These are phyloP conservation scores for Nitzschia sp. DNA, from an alignment of 108 stramenopile species.

Conservation along the genomic window DNA sequence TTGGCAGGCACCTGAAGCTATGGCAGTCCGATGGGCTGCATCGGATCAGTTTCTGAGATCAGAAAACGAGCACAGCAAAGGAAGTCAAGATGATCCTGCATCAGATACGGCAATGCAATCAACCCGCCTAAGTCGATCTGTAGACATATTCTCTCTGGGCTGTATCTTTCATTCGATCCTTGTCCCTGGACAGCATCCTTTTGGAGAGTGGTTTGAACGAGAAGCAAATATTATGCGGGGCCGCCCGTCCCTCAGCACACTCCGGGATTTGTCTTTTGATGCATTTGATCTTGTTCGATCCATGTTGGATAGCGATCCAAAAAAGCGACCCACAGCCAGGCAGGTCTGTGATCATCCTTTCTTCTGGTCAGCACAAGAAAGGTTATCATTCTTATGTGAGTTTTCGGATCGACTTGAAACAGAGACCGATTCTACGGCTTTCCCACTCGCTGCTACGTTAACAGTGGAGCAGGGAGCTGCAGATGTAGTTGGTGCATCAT, in stretches of 20 bases:
- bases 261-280: constrained; percentile 69
- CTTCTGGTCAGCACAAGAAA: constrained; percentile 82
- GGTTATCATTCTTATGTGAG: constrained; percentile 86
- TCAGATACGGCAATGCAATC: constrained; percentile 30
- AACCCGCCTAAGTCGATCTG: constrained; percentile 79
- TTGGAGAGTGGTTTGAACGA: constrained; percentile 94
- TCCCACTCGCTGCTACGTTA: constrained; percentile 28
- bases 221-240: constrained; percentile 94
- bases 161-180: constrained; percentile 92
- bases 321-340: constrained; percentile 76
- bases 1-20: constrained; percentile 97
- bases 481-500: constrained; percentile 80
- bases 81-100: constrained; percentile 43
- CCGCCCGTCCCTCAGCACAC: constrained; percentile 56
- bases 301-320: constrained; percentile 84
- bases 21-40: constrained; percentile 68
- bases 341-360: constrained; percentile 91
- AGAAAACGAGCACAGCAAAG: constrained; percentile 22
- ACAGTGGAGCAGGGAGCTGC: constrained; percentile 80
- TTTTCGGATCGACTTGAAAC: constrained; percentile 89
- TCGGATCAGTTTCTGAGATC: constrained; percentile 56
- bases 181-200: constrained; percentile 89
- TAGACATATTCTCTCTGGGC: constrained; percentile 95
- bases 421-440: constrained; percentile 27
- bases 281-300: constrained; percentile 78